A percentile compares a stretch with the other conserved stretches of the same genome.
Evolutionary conservation across 176 grass and related monocot genomes (phyloP).

Genomic region (Bothriochloa decipiens): DNA sequence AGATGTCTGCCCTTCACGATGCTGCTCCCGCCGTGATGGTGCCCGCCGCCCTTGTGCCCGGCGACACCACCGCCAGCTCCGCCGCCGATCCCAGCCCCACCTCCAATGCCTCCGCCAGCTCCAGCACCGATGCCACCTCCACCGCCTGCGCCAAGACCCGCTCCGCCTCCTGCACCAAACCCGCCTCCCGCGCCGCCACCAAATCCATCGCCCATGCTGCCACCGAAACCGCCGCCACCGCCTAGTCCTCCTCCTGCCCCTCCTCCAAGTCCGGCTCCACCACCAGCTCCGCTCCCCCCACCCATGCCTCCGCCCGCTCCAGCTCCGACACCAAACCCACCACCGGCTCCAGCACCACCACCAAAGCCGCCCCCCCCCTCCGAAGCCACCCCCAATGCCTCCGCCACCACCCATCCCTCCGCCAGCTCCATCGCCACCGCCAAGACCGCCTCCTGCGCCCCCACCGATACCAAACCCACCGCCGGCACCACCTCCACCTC

Average conservation of each 20-base stretch:
- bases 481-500: background rate
- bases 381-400: background rate
- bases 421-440: background rate
- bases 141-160: background rate
- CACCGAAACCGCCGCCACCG: background rate
- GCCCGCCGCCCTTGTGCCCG: background rate
- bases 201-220: background rate
- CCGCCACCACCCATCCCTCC: constrained; percentile 20
- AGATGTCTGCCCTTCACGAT: background rate
- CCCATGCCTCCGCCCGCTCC: background rate
- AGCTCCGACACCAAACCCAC: constrained; percentile 3
- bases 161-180: background rate
- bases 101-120: background rate
- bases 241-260: constrained; percentile 28
- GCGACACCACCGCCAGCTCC: background rate
- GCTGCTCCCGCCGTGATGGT: background rate
- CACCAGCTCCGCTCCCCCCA: background rate
- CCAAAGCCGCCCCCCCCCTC: constrained; percentile 30
- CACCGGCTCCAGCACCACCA: constrained; percentile 4
- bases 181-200: background rate
- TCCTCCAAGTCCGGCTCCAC: background rate
- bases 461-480: background rate
- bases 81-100: background rate
- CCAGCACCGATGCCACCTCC: background rate
- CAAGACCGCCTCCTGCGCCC: background rate